Evolutionary conservation across 805 yeast species (phyloP).

Genomic region (Lipomyces yamanashiensis): DNA sequence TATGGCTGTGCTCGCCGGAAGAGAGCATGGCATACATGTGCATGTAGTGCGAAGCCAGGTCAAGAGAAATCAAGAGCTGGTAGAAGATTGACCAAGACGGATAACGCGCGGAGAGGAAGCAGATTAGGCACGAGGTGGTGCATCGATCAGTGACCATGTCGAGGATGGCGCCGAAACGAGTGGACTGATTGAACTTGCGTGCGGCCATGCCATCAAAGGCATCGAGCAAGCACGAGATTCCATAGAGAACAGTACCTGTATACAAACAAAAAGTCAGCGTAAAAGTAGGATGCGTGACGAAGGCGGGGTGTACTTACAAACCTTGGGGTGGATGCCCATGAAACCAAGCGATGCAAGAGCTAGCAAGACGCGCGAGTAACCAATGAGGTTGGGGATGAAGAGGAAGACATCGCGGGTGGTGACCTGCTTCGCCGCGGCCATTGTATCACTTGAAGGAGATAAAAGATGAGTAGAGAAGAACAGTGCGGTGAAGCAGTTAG

Average conservation of each 20-base stretch:
- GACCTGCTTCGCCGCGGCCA: constrained; percentile 32
- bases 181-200: constrained; percentile 82
- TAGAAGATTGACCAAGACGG: constrained; percentile 71
- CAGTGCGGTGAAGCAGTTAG: not conserved
- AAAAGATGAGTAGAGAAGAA: not conserved
- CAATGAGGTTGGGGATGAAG: constrained; percentile 90
- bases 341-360: constrained; percentile 78
- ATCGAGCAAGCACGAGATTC: constrained; percentile 87
- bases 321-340: constrained; percentile 83
- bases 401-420: constrained; percentile 65
- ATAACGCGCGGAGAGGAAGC: constrained; percentile 79
- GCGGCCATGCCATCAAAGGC: constrained; percentile 98
- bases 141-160: constrained; percentile 99
- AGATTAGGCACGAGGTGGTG: constrained; percentile 90
- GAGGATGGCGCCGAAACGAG: constrained; percentile 91
- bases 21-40: constrained; percentile 95
- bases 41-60: constrained; percentile 91
- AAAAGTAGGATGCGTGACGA: not conserved
- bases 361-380: constrained; percentile 80
- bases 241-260: constrained; percentile 62
- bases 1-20: constrained; percentile 81
- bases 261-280: not conserved
- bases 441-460: not conserved
- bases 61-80: constrained; percentile 81
- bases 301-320: constrained; percentile 50